Conservation (phyloP, 73 alveolate genomes). For the Tetrahymena borealis region DNA sequence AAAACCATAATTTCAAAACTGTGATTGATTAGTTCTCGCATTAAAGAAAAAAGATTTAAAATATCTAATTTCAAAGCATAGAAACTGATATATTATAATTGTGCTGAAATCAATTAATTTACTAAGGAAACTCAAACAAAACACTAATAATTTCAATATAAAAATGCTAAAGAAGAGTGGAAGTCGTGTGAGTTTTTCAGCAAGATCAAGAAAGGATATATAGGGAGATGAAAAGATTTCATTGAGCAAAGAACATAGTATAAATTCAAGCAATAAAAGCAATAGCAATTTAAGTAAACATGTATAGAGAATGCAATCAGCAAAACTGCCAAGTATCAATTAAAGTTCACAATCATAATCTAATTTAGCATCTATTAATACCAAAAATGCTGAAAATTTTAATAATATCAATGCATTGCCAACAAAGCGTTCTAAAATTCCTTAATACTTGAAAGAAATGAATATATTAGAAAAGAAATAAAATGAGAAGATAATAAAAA, state of each 20-base stretch:
- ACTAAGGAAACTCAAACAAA: not conserved
- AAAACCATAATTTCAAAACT: not conserved
- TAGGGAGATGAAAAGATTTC: not conserved
- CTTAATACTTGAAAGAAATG: not conserved
- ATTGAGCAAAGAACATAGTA: not conserved
- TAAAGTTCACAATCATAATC: not conserved
- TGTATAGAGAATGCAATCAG: not conserved
- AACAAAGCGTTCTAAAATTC: not conserved
- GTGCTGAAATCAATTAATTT: not conserved
- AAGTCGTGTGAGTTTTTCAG: not conserved
- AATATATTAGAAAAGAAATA: not conserved
- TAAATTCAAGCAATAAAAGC: not conserved
- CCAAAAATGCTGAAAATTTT: not conserved
- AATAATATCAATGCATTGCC: not conserved
- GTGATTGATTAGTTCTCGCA: not conserved
- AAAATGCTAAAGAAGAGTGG: not conserved
- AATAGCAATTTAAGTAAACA: not conserved
- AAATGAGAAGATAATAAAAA: not conserved
- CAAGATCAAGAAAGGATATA: not conserved
- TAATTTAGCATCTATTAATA: not conserved
- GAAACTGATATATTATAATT: not conserved
- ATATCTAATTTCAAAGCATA: not conserved
- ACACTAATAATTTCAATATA: not conserved
- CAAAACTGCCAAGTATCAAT: not conserved
- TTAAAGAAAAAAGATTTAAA: not conserved